Percentiles rank a stretch among this genome's conserved stretches.
Conservation (phyloP, 495 filamentous ascomycete genomes). For the Emericellopsis terricola region DNA sequence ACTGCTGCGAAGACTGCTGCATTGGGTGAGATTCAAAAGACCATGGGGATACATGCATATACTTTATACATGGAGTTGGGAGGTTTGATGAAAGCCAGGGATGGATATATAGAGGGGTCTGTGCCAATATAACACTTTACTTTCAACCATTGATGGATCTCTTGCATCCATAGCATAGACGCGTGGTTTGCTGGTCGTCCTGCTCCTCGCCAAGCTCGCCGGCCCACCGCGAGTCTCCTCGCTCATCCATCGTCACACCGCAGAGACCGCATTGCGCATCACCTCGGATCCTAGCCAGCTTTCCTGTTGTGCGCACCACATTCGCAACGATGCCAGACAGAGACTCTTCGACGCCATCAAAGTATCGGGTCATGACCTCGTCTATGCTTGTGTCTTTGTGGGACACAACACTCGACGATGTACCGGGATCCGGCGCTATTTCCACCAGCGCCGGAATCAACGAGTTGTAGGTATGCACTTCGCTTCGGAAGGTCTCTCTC, state of each 20-base stretch:
- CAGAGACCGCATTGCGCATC: slow-evolving; percentile 25
- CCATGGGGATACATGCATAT: no score
- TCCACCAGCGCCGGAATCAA: slow-evolving; percentile 18
- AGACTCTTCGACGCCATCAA: slow-evolving; percentile 66
- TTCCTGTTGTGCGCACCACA: slow-evolving; percentile 73
- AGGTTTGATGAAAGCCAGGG: no score
- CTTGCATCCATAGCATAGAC: slow-evolving; percentile 35
- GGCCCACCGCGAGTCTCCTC: slow-evolving; percentile 28
- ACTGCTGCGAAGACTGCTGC: no score
- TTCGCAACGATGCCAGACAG: slow-evolving; percentile 90
- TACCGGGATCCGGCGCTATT: slow-evolving; percentile 1
- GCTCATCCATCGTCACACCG: slow-evolving; percentile 27
- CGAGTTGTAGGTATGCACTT: slow-evolving; percentile 45
- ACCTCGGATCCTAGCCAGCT: slow-evolving; percentile 32
- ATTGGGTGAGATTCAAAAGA: no score
- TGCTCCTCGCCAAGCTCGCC: slow-evolving; percentile 22
- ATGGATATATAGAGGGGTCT: no score
- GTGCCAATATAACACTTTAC: no score
- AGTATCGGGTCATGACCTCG: slow-evolving; percentile 75
- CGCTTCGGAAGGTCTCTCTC: slow-evolving; percentile 66
- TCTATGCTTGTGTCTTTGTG: slow-evolving; percentile 76
- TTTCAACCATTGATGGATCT: slow-evolving; percentile 23
- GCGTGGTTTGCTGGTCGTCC: slow-evolving; percentile 3
- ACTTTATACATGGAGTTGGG: no score
- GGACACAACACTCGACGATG: slow-evolving; percentile 28